phyloP scores from a whole-genome alignment of 2,329 filamentous ascomycete genomes.

The Trichoderma sp. region DNA sequence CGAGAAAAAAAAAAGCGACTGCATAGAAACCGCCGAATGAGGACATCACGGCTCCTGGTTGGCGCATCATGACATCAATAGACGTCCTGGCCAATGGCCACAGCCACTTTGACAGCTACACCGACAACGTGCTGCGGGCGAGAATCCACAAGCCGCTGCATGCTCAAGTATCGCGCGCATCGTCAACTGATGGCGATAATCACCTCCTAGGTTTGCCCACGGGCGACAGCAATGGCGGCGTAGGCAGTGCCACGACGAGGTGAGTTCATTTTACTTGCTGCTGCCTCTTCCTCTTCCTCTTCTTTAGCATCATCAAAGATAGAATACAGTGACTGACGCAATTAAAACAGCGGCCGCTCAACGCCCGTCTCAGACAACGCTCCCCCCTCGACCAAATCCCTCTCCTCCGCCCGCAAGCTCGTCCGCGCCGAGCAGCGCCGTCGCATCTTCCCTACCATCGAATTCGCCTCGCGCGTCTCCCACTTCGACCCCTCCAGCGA shows the following conservation, averaged over 20 bases:
- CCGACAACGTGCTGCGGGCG: conserved; percentile 47
- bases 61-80: conserved; percentile 24
- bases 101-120: conserved; percentile 15
- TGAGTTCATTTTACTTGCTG: conserved; percentile 24
- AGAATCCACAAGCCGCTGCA: conserved; percentile 51
- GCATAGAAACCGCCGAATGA: not conserved
- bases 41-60: conserved; percentile 18
- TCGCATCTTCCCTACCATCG: conserved; percentile 87
- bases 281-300: not conserved
- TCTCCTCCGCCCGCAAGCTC: conserved; percentile 81
- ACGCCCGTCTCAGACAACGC: conserved; percentile 86
- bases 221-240: conserved; percentile 32
- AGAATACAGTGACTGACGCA: not conserved
- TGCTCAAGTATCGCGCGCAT: conserved; percentile 43
- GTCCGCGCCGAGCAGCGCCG: conserved; percentile 76
- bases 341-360: conserved; percentile 64
- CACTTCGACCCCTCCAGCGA: conserved; percentile 93
- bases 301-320: not conserved
- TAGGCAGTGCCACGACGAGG: conserved; percentile 47
- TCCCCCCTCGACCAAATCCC: conserved; percentile 83
- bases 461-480: conserved; percentile 85
- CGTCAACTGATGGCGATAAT: conserved; percentile 36
- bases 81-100: conserved; percentile 31
- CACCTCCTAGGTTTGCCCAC: conserved; percentile 30
- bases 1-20: not conserved